Base-by-base conservation (phyloP, 805 yeast species). In the Wickerhamiella allomyrinae region DNA sequence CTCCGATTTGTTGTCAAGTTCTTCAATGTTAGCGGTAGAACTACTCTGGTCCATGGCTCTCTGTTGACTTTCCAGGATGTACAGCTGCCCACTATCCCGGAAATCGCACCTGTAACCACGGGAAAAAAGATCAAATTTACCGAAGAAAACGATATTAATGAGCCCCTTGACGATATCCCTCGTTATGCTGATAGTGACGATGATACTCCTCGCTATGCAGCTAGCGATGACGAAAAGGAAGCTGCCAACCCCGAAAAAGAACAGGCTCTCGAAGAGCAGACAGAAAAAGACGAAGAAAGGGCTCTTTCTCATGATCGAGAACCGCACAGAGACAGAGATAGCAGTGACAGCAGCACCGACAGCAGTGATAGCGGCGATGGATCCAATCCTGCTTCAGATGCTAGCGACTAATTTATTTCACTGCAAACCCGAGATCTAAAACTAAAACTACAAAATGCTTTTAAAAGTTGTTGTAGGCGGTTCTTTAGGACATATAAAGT, bases 11-110 rank as follows among this genome's bases (percentile, higher is more conserved):
- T 77, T 2, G 74, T 89, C 34, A 81, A 78, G 33, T 20, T 39
- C 5, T 68, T 89, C 41, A 79, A 61, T 29, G 55, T 54, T 11
- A 73, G 87, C 5, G 94, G 95, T 7, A 79, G 77, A 59, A 79
- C 84, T 42, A 76, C 87, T 13, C 79, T 93, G 8, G 71, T 89
- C 11, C 93, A 86, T 47, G 97, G 97, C n/a, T 78, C 95, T 2
- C 41, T 53, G 3, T 37, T 53, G 7, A 46, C 55, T 2, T 40
- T 41, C 3, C 47, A 45, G 20, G 54, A 50, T 23, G 47, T 46
- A 13, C 36, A 29, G 29, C 49, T 44, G 27, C 52, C 54, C 2
- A 41, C 40, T 11, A 20, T 24, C 15, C 37, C 41, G 4, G 20
- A 33, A 5, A n/a, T 14, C 6, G 25, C 20, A 15, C 7, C 37